Evolutionary conservation across 495 filamentous ascomycete species (phyloP).

Genomic region (Aspergillus funiculosus): DNA sequence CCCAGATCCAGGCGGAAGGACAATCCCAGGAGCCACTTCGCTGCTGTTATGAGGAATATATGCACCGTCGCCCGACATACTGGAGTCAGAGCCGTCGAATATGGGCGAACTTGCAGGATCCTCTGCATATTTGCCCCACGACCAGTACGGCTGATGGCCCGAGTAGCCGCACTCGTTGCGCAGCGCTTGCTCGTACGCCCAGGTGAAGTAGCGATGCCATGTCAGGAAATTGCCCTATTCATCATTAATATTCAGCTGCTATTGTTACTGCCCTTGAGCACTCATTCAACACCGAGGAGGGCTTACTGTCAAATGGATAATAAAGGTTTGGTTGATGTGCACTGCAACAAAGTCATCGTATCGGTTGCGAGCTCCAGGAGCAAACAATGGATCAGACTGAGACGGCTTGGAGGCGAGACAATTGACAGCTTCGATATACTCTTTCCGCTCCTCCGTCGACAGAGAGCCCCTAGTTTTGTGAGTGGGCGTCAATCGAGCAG

Average conservation of each 20-base stretch:
- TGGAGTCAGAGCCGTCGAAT: conserved; percentile 52
- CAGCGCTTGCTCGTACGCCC: conserved; percentile 57
- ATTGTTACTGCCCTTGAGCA: background rate
- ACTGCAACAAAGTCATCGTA: conserved; percentile 62
- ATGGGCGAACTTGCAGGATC: conserved; percentile 50
- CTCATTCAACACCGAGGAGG: too few relatives aligned
- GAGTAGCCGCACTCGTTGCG: conserved; percentile 61
- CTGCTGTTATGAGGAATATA: conserved; percentile 32
- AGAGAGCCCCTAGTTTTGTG: conserved; percentile 46
- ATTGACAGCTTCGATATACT: conserved; percentile 55
- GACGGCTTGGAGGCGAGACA: conserved; percentile 49
- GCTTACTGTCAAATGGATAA: conserved; percentile 51
- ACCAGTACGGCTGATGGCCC: conserved; percentile 49
- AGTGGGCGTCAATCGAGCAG: background rate
- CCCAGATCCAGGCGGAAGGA: conserved; percentile 42
- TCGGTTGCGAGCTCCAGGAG: conserved; percentile 46
- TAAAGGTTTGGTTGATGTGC: conserved; percentile 55
- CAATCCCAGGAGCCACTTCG: conserved; percentile 12
- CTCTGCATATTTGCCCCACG: conserved; percentile 50
- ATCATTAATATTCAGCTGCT: background rate
- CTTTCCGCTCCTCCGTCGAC: conserved; percentile 37
- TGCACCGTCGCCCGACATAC: conserved; percentile 52
- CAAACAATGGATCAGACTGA: conserved; percentile 28
- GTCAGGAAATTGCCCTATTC: conserved; percentile 53
- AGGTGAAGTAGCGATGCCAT: conserved; percentile 62